These are phyloP conservation scores for Epichloe festucae DNA, from an alignment of 2,329 filamentous ascomycete genomes.

Conservation along the genomic window DNA sequence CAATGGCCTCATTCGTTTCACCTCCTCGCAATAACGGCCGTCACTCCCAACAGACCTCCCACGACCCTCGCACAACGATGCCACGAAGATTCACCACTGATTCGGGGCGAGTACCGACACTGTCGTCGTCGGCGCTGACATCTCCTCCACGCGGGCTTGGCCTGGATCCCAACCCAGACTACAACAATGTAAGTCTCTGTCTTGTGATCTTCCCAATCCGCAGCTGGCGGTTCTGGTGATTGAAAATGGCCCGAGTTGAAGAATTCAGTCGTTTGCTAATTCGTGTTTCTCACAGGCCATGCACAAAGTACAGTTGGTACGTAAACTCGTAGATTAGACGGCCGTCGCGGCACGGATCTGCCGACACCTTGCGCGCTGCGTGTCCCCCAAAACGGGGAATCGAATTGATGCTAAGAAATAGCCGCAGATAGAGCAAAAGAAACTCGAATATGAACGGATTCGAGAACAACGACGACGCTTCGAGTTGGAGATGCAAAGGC, in stretches of 20 bases:
- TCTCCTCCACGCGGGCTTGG: slow-evolving; percentile 36
- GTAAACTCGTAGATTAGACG: slow-evolving; percentile 17
- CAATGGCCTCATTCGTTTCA: slow-evolving; percentile 62
- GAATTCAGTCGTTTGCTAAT: not conserved
- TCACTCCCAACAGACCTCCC: slow-evolving; percentile 37
- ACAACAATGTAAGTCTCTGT: slow-evolving; percentile 25
- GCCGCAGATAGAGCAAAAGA: slow-evolving; percentile 79
- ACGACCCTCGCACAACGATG: slow-evolving; percentile 64
- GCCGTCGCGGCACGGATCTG: not conserved
- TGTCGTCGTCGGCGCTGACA: slow-evolving; percentile 43
- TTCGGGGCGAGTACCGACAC: slow-evolving; percentile 66
- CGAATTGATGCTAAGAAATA: not conserved
- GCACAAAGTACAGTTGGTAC: slow-evolving; percentile 67
- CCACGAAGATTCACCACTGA: slow-evolving; percentile 93
- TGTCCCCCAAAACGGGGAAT: not conserved
- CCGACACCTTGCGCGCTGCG: not conserved
- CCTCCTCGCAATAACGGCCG: slow-evolving; percentile 58
- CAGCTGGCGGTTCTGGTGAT: not conserved
- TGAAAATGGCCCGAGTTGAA: not conserved
- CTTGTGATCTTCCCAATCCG: not conserved
- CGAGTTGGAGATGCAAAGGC: slow-evolving; percentile 80
- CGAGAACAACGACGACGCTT: slow-evolving; percentile 80
- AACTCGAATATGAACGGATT: slow-evolving; percentile 81
- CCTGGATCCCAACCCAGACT: slow-evolving; percentile 29
- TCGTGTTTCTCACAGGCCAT: slow-evolving; percentile 34